phyloP scores from a whole-genome alignment of 2,329 filamentous ascomycete genomes.

The Bipolaris victoriae region DNA sequence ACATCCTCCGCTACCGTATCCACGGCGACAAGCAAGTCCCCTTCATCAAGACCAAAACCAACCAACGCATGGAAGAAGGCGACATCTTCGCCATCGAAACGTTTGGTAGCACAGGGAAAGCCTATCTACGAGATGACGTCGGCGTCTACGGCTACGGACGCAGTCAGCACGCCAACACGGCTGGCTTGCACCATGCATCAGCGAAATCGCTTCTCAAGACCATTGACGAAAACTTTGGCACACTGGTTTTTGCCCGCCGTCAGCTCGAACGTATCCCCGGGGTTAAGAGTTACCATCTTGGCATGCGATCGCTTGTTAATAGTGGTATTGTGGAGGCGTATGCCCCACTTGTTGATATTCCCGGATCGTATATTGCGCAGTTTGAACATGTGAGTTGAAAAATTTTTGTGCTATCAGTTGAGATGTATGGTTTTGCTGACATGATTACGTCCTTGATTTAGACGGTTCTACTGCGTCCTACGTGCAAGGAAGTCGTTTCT shows the following conservation, averaged over 20 bases:
- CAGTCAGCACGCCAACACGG: constrained; percentile 70
- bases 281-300: constrained; percentile 88
- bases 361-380: constrained; percentile 91
- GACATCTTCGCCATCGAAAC: constrained; percentile 96
- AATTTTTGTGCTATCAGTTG: neutral
- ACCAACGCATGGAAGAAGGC: constrained; percentile 96
- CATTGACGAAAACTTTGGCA: constrained; percentile 95
- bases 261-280: constrained; percentile 82
- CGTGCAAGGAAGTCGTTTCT: constrained; percentile 84
- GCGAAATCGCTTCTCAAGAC: constrained; percentile 83
- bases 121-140: constrained; percentile 81
- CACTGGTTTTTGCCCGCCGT: constrained; percentile 83
- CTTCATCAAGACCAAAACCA: constrained; percentile 83
- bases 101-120: constrained; percentile 90
- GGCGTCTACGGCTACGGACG: constrained; percentile 69
- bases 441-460: constrained; percentile 16
- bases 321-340: constrained; percentile 86
- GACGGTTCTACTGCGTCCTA: constrained; percentile 43
- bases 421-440: neutral
- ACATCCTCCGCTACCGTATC: constrained; percentile 86
- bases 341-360: constrained; percentile 84
- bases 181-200: constrained; percentile 74
- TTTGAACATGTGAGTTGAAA: constrained; percentile 81
- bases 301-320: constrained; percentile 82
- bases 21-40: constrained; percentile 93